phyloP scores from a whole-genome alignment of 2,329 filamentous ascomycete species.

The Aspergillus sojae region DNA sequence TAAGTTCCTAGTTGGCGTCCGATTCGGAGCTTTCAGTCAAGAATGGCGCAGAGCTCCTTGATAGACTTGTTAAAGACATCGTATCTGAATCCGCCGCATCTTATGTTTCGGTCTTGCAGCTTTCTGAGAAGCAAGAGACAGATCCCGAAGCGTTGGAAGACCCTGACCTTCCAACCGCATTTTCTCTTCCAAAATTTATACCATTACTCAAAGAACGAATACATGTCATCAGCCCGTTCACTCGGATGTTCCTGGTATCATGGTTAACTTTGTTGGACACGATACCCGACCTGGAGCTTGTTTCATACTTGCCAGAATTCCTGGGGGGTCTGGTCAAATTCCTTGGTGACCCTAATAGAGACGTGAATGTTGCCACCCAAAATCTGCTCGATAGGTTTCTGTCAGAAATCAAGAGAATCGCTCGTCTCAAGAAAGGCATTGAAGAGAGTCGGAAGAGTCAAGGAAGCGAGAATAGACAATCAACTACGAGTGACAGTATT shows the following conservation, averaged over 20 bases:
- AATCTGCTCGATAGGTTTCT: slow-evolving; percentile 86
- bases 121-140: slow-evolving; percentile 53
- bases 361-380: slow-evolving; percentile 94
- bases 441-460: slow-evolving; percentile 76
- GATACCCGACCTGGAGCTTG: slow-evolving; percentile 93
- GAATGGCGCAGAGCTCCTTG: slow-evolving; percentile 92
- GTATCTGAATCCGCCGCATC: slow-evolving; percentile 92
- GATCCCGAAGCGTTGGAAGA: slow-evolving; percentile 43
- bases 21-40: slow-evolving; percentile 97
- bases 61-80: slow-evolving; percentile 94
- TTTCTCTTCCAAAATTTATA: slow-evolving; percentile 88
- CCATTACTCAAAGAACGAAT: slow-evolving; percentile 93
- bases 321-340: slow-evolving; percentile 88
- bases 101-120: slow-evolving; percentile 86
- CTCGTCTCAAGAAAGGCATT: slow-evolving; percentile 88
- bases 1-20: slow-evolving; percentile 71
- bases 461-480: slow-evolving; percentile 69
- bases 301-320: slow-evolving; percentile 90
- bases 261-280: slow-evolving; percentile 96
- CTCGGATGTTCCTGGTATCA: slow-evolving; percentile 88
- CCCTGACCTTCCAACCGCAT: slow-evolving; percentile 74
- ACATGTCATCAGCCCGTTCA: slow-evolving; percentile 91
- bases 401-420: slow-evolving; percentile 90
- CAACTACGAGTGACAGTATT: slow-evolving; percentile 68
- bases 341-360: slow-evolving; percentile 83